Base-by-base conservation (phyloP, 2,329 filamentous ascomycete species). In the Neospermospora avenae region DNA sequence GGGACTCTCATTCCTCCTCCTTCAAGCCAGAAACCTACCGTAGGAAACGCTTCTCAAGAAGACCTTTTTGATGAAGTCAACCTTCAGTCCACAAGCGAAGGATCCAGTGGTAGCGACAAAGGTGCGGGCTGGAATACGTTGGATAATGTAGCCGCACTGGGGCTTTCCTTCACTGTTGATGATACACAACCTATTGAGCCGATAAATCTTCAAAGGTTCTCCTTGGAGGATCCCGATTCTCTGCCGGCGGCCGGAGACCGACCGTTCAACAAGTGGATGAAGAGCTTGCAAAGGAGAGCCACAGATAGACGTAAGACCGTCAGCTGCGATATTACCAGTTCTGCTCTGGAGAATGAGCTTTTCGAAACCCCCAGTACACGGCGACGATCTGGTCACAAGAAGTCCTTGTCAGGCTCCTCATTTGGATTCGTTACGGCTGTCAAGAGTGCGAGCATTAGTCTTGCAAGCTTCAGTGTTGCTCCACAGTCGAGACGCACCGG, bases 371-470 rank as follows among this genome's bases (percentile, higher is more conserved):
- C 78, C 78, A 61, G 74, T 72, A 58, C 75, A 76, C 68, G 69
- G 31, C 67, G 72, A 39, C 68, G 67, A 53, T 49, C 68, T 74
- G 44, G 74, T 67, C 80, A 81, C 67, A 79, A 82, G 60, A 81
- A 84, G 58, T 85, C 84, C 7, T 89, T 88, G 2, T 90, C 90
- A 13, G 82, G 82, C 1, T 91, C 89, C 6, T 96, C 92, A 0
- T 85, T 90, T 61, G 88, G 84, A 1, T 92, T 93, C 70, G 84
- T 97, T 41, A 85, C 87, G n/a, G 88, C 85, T 16, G 82, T 96
- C 67, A 91, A 88, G 72, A 95, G 91, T 63, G 89, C 90, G 55
- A 93, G 88, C 61, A 80, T 91, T 62, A 96, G 91, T 61, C 78
- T 93, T 61, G 83, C 86, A 51, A 91, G 87, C 68, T 81, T 84